These are phyloP conservation scores for Cyberlindnera samutprakarnensis DNA, from an alignment of 805 yeast genomes.

Conservation along the genomic window DNA sequence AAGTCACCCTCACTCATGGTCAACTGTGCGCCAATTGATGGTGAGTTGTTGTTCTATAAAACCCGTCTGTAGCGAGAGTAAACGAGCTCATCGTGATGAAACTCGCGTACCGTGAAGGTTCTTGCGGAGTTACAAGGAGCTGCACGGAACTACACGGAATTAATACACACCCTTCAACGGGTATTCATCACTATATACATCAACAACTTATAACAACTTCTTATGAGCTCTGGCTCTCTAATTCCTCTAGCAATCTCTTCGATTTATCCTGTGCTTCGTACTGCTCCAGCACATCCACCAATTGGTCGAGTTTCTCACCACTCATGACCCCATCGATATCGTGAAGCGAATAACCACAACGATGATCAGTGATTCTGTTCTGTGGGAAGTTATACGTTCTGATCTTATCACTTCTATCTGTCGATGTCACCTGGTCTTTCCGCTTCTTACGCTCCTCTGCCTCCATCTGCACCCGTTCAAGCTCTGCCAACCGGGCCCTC, in stretches of 20 bases:
- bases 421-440: constrained; percentile 77
- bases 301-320: constrained; percentile 50
- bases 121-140: too few species aligned
- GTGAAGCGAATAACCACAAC: constrained; percentile 76
- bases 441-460: constrained; percentile 60
- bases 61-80: too few species aligned
- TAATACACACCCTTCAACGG: too few species aligned
- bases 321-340: constrained; percentile 62
- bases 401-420: constrained; percentile 88
- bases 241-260: constrained; percentile 16
- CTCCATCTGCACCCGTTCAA: constrained; percentile 57
- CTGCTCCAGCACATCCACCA: constrained; percentile 45
- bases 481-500: constrained; percentile 78
- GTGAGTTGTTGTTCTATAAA: too few species aligned
- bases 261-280: constrained; percentile 40
- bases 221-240: too few species aligned
- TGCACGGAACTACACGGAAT: too few species aligned
- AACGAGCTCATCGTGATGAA: too few species aligned
- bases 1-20: constrained; percentile 11
- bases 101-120: too few species aligned
- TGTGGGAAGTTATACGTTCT: constrained; percentile 92
- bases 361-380: constrained; percentile 87
- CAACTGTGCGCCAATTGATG: neutral
- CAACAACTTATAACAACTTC: too few species aligned
- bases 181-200: too few species aligned